These are phyloP conservation scores for Penicillium sp. DNA, from an alignment of 2,329 filamentous ascomycete genomes.

Conservation along the genomic window DNA sequence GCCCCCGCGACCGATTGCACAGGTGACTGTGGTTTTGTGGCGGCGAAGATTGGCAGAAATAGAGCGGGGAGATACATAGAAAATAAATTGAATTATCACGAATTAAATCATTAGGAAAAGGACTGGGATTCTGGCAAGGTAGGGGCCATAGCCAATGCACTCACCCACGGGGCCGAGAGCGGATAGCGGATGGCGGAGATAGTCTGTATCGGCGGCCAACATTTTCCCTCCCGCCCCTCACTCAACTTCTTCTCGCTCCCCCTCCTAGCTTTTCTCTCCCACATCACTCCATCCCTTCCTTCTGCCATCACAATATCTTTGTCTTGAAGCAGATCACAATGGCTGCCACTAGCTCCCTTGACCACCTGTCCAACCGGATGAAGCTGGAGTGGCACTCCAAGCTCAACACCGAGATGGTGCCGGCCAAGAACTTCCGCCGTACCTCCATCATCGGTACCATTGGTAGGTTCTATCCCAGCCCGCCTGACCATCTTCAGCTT, in stretches of 20 bases:
- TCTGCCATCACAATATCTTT: constrained; percentile 11
- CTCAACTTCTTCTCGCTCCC: constrained; percentile 22
- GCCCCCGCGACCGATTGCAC: constrained; percentile 10
- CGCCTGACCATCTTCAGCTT: neutral
- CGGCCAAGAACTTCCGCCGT: constrained; percentile 85
- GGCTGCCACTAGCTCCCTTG: constrained; percentile 75
- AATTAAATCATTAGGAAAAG: neutral
- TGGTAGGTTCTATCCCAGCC: constrained; percentile 51
- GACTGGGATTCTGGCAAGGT: neutral
- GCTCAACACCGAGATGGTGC: constrained; percentile 86
- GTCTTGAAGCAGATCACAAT: constrained; percentile 41
- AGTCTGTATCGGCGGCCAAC: constrained; percentile 30
- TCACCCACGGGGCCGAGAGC: constrained; percentile 8
- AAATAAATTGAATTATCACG: neutral
- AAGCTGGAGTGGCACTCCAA: constrained; percentile 68
- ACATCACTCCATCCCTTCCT: constrained; percentile 7
- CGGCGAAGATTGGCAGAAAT: neutral
- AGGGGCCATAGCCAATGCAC: neutral
- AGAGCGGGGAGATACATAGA: neutral
- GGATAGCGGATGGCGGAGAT: constrained; percentile 28
- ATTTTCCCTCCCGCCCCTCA: constrained; percentile 36
- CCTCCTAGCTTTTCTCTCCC: constrained; percentile 6
- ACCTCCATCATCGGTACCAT: constrained; percentile 99
- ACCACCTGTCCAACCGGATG: constrained; percentile 78
- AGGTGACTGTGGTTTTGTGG: neutral